Base-by-base conservation (phyloP, 169 alveolate genomes). In the Perkinsus chesapeaki region DNA sequence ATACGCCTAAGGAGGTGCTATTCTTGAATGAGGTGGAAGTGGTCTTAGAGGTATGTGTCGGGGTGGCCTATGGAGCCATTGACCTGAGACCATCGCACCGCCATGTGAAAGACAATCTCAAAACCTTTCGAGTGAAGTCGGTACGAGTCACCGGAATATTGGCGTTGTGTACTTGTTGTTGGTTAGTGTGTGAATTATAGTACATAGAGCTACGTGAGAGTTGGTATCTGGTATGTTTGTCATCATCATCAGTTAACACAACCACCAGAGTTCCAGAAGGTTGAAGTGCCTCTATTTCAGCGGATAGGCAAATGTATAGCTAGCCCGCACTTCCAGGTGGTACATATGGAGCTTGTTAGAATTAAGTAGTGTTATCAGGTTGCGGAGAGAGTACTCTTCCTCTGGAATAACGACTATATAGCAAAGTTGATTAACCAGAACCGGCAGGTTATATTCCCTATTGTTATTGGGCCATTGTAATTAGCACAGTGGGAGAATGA, bases 11-110 rank as follows among this genome's bases (percentile, higher is more conserved):
- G 94, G 99, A 98, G 96, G 97, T 98, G 3, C 96, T 98, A 73
- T 98, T 98, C 96, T 96, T 99, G 93, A 97, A 97, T 94, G 99
- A 99, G 95, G 95, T 99, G 92, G 98, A 98, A 95, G 99, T 98
- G 95, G 99, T 98, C 38, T 94, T 96, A 38, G 82, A 60, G 31
- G 82, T 60, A 60, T n/a, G n/a, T n/a, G n/a, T n/a, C n/a, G n/a
- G n/a, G n/a, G n/a, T n/a, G n/a, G n/a, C n/a, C n/a, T n/a, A n/a
- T n/a, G n/a, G n/a, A n/a, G n/a, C n/a, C n/a, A n/a, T n/a, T n/a
- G n/a, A n/a, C n/a, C n/a, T n/a, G n/a, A n/a, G n/a, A n/a, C n/a
- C n/a, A n/a, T n/a, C n/a, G n/a, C n/a, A n/a, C n/a, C n/a, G n/a
- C n/a, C n/a, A n/a, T n/a, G n/a, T n/a, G n/a, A n/a, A n/a, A n/a